Conservation (phyloP, 257 asterid species). For the Nicotiana otophora region DNA sequence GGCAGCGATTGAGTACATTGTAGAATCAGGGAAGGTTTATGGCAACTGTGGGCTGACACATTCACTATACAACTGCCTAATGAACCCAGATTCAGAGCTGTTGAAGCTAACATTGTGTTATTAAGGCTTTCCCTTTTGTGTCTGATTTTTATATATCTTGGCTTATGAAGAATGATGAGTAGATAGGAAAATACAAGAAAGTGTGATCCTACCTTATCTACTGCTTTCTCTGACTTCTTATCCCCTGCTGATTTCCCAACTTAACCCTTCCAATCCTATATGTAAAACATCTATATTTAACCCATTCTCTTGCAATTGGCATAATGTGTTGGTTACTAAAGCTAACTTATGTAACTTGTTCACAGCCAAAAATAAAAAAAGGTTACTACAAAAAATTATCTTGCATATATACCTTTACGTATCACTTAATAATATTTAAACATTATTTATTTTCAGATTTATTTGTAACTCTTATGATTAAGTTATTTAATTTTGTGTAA, state of each 20-base stretch:
- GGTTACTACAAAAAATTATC: no score
- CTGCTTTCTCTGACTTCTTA: constrained; percentile 29
- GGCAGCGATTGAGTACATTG: constrained; percentile 22
- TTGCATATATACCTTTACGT: no score
- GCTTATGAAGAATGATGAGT: constrained; percentile 2
- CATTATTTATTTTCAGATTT: no score
- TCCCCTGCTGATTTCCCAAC: constrained; percentile 22
- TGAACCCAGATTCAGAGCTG: constrained; percentile 53
- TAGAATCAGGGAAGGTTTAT: constrained; percentile 31
- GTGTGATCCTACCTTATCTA: constrained; percentile 46
- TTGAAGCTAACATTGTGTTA: constrained; percentile 51
- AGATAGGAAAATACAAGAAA: constrained; percentile 26
- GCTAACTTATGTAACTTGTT: no score
- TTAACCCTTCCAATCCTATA: constrained; percentile 8
- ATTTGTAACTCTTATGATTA: no score
- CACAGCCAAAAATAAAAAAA: no score
- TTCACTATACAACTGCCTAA: constrained; percentile 31
- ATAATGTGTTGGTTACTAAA: no score
- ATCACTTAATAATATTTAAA: no score
- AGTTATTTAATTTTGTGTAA: no score
- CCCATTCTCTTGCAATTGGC: background rate
- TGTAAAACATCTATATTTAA: constrained; percentile 11
- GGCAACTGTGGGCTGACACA: constrained; percentile 31
- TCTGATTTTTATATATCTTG: background rate
- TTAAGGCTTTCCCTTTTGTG: constrained; percentile 5